Conservation (phyloP, 2,329 filamentous ascomycete genomes). For the Aspergillus sp. region DNA sequence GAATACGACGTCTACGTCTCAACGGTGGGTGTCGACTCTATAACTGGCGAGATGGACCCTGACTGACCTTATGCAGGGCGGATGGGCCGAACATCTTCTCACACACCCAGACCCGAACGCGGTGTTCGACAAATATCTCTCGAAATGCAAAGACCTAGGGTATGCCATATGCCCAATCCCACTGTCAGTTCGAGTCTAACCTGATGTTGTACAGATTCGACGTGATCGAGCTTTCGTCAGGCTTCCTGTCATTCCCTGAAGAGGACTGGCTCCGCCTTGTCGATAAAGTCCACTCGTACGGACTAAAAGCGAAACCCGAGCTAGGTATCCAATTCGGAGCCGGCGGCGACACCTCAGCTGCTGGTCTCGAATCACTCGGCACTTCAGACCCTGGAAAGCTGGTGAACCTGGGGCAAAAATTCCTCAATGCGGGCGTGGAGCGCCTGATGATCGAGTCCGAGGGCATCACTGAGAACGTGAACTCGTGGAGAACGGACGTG, state of each 20-base stretch:
- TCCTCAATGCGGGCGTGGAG: slow-evolving; percentile 55
- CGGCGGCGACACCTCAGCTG: slow-evolving; percentile 52
- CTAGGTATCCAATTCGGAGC: slow-evolving; percentile 59
- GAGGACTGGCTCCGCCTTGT: slow-evolving; percentile 56
- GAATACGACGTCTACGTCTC: slow-evolving; percentile 53
- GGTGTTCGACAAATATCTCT: slow-evolving; percentile 54
- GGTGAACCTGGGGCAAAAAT: slow-evolving; percentile 50
- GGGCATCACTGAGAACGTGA: slow-evolving; percentile 59
- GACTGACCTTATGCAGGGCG: slow-evolving; percentile 38
- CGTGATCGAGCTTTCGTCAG: slow-evolving; percentile 54
- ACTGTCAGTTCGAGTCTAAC: slow-evolving; percentile 1
- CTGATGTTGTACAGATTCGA: slow-evolving; percentile 45
- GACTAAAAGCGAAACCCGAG: slow-evolving; percentile 55
- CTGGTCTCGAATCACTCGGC: slow-evolving; percentile 49
- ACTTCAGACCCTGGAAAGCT: slow-evolving; percentile 52
- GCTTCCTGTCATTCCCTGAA: slow-evolving; percentile 55
- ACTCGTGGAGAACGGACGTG: slow-evolving; percentile 56
- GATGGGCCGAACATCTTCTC: slow-evolving; percentile 56
- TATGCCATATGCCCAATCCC: slow-evolving; percentile 18
- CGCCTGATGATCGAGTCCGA: slow-evolving; percentile 61
- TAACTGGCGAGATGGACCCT: neutral
- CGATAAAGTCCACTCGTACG: slow-evolving; percentile 48
- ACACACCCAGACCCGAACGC: slow-evolving; percentile 46
- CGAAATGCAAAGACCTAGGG: slow-evolving; percentile 53
- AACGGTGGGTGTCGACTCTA: slow-evolving; percentile 37